Evolutionary conservation across 352 stramenopile species (phyloP), one percentile per base, ranked within the genome.

Genomic region (Hyaloperonospora brassicae): DNA sequence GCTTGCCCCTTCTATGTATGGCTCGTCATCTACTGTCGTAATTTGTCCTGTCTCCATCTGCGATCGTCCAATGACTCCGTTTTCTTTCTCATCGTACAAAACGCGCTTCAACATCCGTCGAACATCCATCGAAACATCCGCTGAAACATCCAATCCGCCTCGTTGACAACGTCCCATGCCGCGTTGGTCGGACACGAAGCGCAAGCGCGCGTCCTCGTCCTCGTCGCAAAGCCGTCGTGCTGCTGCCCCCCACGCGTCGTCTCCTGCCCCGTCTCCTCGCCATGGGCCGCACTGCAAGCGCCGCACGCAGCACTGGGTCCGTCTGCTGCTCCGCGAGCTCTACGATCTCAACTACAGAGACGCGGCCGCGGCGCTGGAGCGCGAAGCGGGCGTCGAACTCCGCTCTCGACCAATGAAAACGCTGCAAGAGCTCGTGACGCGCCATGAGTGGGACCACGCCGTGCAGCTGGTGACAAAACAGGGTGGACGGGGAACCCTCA

Each of bases 251-350:
- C 5, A 9, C 5, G 6, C 22, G 12, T 14, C 35, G 6, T 38
- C 10, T 13, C 12, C 34, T 38, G 13, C 24, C 14, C 23, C 13
- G 13, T 24, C 24, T 34, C 39, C 36, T 23, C 21, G 0, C 2
- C 8, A n/a, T 41, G 44, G 23, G 4, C 11, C 34, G 0, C 43
- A 54, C 1, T 21, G 47, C 11, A 57, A 60, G 17, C 57, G 57
- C 25, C 36, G 50, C 5, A 50, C 59, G n/a, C 59, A 87, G 47
- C 27, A 31, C 27, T 91, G 81, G 81, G 72, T 75, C 48, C 76
- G 81, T 22, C 52, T 89, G 40, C 48, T 91, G 27, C 70, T 91
- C 4, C 75, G 81, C 10, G 81, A 91, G 58, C 70, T 91, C 21
- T 86, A 88, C 61, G 81, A 91, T 56, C 62, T 87, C 14, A 76